A percentile compares a stretch with the other conserved stretches of the same genome.
Conservation (phyloP, 202 grass and related monocot species). For the Cymbopogon flexuosus region DNA sequence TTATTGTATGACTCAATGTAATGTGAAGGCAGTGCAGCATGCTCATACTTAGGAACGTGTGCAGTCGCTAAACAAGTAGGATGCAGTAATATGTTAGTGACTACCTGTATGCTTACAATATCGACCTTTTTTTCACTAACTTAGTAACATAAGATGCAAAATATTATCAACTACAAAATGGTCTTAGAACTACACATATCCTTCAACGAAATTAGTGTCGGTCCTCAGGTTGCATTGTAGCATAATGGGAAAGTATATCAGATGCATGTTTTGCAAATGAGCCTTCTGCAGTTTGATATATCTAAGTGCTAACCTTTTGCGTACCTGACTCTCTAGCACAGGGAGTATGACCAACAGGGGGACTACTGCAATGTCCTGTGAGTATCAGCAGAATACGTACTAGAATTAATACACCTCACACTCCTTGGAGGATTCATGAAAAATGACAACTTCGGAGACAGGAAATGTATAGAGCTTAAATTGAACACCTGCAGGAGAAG, state of each 20-base stretch:
- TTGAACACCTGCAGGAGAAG: conserved; percentile 85
- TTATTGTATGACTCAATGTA: not conserved
- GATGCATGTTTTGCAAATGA: not conserved
- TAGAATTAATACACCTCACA: conserved; percentile 27
- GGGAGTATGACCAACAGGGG: conserved; percentile 96
- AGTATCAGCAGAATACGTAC: conserved; percentile 31
- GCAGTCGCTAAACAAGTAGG: not conserved
- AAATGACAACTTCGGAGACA: not conserved
- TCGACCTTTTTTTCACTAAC: not conserved
- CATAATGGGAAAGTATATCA: not conserved
- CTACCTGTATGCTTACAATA: not conserved
- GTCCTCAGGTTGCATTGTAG: not conserved
- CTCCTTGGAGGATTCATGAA: conserved; percentile 12
- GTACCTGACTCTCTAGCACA: conserved; percentile 97
- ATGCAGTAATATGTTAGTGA: not conserved
- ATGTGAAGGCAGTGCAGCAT: not conserved
- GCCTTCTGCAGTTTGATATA: conserved; percentile 29
- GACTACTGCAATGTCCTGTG: conserved; percentile 93
- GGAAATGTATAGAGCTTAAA: not conserved
- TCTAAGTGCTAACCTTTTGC: conserved; percentile 59
- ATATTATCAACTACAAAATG: not conserved
- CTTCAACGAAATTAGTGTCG: not conserved
- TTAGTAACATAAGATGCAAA: not conserved
- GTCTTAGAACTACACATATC: not conserved
- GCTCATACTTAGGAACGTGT: not conserved